A percentile compares a stretch with the other conserved stretches of the same genome.
phyloP scores from a whole-genome alignment of 2,329 filamentous ascomycete genomes.

The Teratosphaeria nubilosa region DNA sequence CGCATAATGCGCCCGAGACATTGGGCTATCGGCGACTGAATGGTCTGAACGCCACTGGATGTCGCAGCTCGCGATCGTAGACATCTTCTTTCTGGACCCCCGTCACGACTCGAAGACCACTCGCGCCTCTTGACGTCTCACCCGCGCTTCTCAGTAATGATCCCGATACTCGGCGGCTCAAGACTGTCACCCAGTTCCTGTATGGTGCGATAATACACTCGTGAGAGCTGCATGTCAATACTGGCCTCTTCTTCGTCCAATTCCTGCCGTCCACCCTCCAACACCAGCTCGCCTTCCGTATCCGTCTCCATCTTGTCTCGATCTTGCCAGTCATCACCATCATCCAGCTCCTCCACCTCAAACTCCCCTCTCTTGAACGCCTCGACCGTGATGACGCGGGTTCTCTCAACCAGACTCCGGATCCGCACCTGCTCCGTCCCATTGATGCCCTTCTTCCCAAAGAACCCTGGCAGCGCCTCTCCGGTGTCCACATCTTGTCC shows the following conservation, averaged over 20 bases:
- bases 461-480: slow-evolving; percentile 60
- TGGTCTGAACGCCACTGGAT: too few relatives aligned
- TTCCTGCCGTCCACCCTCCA: slow-evolving; percentile 21
- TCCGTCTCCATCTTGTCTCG: slow-evolving; percentile 29
- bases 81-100: too few relatives aligned
- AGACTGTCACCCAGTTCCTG: slow-evolving; percentile 61
- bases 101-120: too few relatives aligned
- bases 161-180: slow-evolving; percentile 39
- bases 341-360: slow-evolving; percentile 22
- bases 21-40: too few relatives aligned
- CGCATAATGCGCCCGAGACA: too few relatives aligned
- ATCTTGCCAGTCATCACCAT: slow-evolving; percentile 23
- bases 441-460: slow-evolving; percentile 51
- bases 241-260: slow-evolving; percentile 27
- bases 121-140: neutral
- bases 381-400: slow-evolving; percentile 60
- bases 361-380: slow-evolving; percentile 49
- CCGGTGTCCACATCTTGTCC: slow-evolving; percentile 58
- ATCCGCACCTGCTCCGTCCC: slow-evolving; percentile 84
- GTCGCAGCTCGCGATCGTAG: too few relatives aligned
- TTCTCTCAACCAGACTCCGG: slow-evolving; percentile 68
- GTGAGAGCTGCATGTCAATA: slow-evolving; percentile 59
- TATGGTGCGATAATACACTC: slow-evolving; percentile 71
- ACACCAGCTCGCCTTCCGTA: slow-evolving; percentile 28
- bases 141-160: slow-evolving; percentile 30